Evolutionary conservation across 2,329 filamentous ascomycete genomes (phyloP).

Genomic region (Cladophialophora chaetospira): DNA sequence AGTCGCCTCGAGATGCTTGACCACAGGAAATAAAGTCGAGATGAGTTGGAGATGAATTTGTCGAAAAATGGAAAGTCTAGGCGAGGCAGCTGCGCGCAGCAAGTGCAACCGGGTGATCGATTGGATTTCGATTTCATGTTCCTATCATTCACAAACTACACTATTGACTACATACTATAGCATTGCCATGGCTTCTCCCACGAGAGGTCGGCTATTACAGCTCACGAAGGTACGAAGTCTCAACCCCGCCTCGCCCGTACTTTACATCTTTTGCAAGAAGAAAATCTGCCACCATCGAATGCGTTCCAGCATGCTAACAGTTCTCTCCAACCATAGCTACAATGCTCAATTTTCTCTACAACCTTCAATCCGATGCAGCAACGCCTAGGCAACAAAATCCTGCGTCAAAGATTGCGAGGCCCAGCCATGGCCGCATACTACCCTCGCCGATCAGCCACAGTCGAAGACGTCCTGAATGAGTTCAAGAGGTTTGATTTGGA

Average conservation of each 20-base stretch:
- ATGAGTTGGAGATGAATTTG: too few species aligned
- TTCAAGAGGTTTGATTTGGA: conserved; percentile 66
- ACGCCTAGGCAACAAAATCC: conserved; percentile 86
- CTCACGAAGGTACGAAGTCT: conserved; percentile 28
- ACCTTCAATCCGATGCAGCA: conserved; percentile 83
- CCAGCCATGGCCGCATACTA: conserved; percentile 85
- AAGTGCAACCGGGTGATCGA: too few species aligned
- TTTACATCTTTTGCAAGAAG: too few species aligned
- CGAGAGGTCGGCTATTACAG: conserved; percentile 30
- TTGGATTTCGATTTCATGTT: background rate
- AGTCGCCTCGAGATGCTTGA: too few species aligned
- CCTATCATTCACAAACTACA: conserved; percentile 3
- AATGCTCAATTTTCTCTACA: conserved; percentile 88
- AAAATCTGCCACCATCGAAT: too few species aligned
- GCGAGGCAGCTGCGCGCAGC: too few species aligned
- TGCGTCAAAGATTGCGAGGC: conserved; percentile 85
- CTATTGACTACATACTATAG: conserved; percentile 1
- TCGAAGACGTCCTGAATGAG: conserved; percentile 71
- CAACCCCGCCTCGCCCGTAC: too few species aligned
- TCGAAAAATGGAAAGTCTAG: too few species aligned
- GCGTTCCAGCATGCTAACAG: background rate
- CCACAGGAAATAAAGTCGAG: too few species aligned
- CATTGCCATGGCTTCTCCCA: conserved; percentile 27
- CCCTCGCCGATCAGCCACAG: conserved; percentile 70
- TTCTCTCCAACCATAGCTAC: conserved; percentile 59